Evolutionary conservation across 2,329 filamentous ascomycete species (phyloP).

Genomic region (Dendrostoma leiphaemia): DNA sequence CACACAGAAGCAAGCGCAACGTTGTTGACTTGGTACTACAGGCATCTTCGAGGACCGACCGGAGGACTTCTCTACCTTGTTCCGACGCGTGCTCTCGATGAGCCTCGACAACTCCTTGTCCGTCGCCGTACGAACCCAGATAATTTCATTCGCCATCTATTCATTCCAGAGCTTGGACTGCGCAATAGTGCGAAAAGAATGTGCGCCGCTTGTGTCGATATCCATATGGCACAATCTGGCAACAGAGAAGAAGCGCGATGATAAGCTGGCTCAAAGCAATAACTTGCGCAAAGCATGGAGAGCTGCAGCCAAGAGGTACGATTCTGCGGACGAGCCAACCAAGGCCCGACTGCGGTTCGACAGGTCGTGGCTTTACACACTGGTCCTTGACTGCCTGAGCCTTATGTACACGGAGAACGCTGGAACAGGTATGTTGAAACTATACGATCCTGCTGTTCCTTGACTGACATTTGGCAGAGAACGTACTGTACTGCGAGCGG

Average conservation of each 20-base stretch:
- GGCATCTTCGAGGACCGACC: constrained; percentile 74
- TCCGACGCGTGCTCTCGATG: constrained; percentile 86
- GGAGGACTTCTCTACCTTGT: constrained; percentile 82
- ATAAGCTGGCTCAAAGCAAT: constrained; percentile 67
- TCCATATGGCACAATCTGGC: constrained; percentile 93
- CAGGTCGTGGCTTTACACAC: constrained; percentile 85
- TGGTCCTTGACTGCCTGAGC: constrained; percentile 79
- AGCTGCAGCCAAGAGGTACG: constrained; percentile 80
- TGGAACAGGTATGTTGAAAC: constrained; percentile 40
- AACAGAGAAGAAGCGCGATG: constrained; percentile 71
- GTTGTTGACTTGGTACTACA: constrained; percentile 33
- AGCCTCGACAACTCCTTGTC: constrained; percentile 70
- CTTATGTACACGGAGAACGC: constrained; percentile 61
- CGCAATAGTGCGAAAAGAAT: constrained; percentile 88
- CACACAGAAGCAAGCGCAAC: not conserved
- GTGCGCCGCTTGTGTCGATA: constrained; percentile 90
- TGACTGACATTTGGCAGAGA: constrained; percentile 45
- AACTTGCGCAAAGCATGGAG: constrained; percentile 88
- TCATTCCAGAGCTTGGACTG: constrained; percentile 94
- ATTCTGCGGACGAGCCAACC: constrained; percentile 75
- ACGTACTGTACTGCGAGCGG: constrained; percentile 83
- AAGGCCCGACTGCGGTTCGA: constrained; percentile 87
- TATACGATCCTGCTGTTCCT: not conserved
- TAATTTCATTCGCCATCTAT: constrained; percentile 86
- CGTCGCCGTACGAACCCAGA: constrained; percentile 68